A percentile compares a stretch with the other conserved stretches of the same genome.
Conservation (phyloP, 257 asterid genomes). For the Thymus mandschuricus region DNA sequence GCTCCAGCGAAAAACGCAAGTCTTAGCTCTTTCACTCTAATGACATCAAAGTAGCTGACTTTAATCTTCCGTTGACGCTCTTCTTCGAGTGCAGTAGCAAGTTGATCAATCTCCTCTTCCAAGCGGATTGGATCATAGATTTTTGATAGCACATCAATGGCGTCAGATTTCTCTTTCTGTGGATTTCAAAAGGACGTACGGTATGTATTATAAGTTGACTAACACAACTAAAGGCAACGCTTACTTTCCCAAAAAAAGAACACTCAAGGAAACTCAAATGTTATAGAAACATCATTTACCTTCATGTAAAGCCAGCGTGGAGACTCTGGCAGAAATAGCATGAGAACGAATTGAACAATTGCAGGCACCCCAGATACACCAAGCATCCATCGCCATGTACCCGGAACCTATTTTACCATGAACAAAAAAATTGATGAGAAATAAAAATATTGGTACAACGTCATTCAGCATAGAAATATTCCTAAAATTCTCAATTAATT, state of each 20-base stretch:
- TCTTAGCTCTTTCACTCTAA: slow-evolving; percentile 68
- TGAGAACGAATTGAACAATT: slow-evolving; percentile 67
- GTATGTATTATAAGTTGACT: slow-evolving; percentile 5
- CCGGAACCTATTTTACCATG: slow-evolving; percentile 67
- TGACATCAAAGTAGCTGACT: slow-evolving; percentile 68
- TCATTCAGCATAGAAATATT: slow-evolving; percentile 1
- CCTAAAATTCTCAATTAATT: neutral
- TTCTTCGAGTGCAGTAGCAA: slow-evolving; percentile 77
- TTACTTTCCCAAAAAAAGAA: too few species aligned
- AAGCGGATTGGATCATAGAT: slow-evolving; percentile 79
- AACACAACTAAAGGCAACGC: neutral
- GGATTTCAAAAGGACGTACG: slow-evolving; percentile 3
- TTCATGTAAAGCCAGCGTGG: slow-evolving; percentile 97
- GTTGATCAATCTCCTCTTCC: slow-evolving; percentile 85
- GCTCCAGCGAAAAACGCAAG: slow-evolving; percentile 95
- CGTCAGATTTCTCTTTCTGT: slow-evolving; percentile 84
- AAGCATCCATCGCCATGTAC: slow-evolving; percentile 99
- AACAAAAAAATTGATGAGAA: slow-evolving; percentile 11
- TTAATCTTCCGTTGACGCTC: slow-evolving; percentile 55
- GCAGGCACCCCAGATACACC: slow-evolving; percentile 93
- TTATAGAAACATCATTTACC: slow-evolving; percentile 41
- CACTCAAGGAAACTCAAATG: slow-evolving; percentile 7
- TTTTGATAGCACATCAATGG: slow-evolving; percentile 83
- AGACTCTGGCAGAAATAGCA: slow-evolving; percentile 93
- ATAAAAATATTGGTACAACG: slow-evolving; percentile 3